phyloP scores from a whole-genome alignment of 1,284 basidiomycete species.

The Puccinia horiana region DNA sequence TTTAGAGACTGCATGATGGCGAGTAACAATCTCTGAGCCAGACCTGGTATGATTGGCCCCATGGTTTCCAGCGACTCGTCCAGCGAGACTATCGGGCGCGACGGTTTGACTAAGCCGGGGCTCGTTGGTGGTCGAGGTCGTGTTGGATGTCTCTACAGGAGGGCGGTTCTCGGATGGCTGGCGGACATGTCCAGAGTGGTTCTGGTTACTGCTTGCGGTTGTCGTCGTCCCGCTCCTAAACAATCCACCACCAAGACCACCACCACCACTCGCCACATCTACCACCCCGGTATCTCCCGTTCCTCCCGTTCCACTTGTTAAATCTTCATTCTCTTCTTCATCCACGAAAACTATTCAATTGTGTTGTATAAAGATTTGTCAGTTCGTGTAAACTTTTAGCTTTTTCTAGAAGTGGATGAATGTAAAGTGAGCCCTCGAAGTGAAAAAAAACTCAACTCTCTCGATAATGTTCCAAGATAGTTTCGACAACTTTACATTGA shows the following conservation, averaged over 20 bases:
- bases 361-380: background rate
- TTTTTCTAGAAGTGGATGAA: background rate
- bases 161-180: background rate
- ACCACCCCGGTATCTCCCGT: background rate
- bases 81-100: background rate
- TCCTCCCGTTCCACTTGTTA: slow-evolving; percentile 11
- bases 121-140: background rate
- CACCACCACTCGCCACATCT: background rate
- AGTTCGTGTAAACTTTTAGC: background rate
- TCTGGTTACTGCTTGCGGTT: slow-evolving; percentile 9
- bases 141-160: background rate
- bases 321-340: slow-evolving; percentile 32
- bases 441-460: slow-evolving; percentile 62
- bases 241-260: background rate
- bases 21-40: background rate
- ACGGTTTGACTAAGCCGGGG: background rate
- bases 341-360: slow-evolving; percentile 23
- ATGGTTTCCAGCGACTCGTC: background rate
- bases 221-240: background rate
- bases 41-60: background rate
- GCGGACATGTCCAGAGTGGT: background rate
- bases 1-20: background rate
- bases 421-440: background rate
- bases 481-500: slow-evolving; percentile 81
- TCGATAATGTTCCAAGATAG: slow-evolving; percentile 78